Evolutionary conservation across 164 flowering plant species (phyloP), one percentile per base, ranked within the genome.

Genomic region (Stephania yunnanensis): DNA sequence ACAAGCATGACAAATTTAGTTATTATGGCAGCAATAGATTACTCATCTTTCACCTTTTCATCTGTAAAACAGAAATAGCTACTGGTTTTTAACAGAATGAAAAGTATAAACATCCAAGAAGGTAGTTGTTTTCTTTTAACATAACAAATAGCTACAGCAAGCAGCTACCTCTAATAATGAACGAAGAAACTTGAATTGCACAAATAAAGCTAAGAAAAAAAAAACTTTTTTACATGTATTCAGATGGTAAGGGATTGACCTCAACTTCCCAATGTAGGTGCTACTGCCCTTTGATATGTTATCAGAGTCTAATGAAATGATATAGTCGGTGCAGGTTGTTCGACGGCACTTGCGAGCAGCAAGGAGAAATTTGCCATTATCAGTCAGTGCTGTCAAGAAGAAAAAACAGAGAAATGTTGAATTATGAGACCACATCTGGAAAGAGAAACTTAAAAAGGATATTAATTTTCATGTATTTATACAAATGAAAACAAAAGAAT

Each of bases 301-400:
- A 79, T 85, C 90, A 69, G 89, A 77, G 77, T 83, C 69, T 10
- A 91, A 78, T 78, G 93, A 91, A 74, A 91, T 82, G 67, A 91
- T 68, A 73, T 87, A 89, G 74, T 90, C 96, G 29, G 92, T 89
- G 80, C 84, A 84, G 46, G 93, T 89, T 50, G 93, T 73, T 0
- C 91, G 87, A 74, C 90, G 85, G 73, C 78, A 86, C 79, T 84
- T 91, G 74, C 89, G 87, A 1, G 93, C 96, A 81, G 91, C 87
- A 66, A 91, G 90, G 77, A 91, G 93, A 73, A 89, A 89, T 83
- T 91, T 91, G 29, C 92, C 93, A 70, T 87, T 86, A 66, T 87
- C 92, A 78, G 85, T 74, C 73, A 87, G 77, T 64, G 92, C 96
- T 91, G 89, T 74, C 68, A 46, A 66, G 7, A 4, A 75, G 42